Evolutionary conservation across 495 filamentous ascomycete species (phyloP), one percentile per base, ranked within the genome.

Genomic region (Antarctomyces pellizariae): DNA sequence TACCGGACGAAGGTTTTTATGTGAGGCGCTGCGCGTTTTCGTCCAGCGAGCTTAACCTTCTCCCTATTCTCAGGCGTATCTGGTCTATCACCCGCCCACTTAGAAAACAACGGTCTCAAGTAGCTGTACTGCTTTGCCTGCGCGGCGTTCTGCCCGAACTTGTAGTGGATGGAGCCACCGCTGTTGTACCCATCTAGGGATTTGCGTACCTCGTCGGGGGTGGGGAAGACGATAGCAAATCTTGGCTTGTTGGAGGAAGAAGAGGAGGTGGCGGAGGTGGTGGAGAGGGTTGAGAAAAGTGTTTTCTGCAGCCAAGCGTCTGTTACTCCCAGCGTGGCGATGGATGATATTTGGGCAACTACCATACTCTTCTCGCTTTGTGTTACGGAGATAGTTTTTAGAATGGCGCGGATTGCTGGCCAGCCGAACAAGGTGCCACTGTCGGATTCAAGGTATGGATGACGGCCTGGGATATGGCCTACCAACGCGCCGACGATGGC

Each of bases 1-100:
- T 71, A 89, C 3, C 77, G 66, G 24, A 84, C 67, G 33, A 86
- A 92, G 0, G 80, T 90, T 44, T 92, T 92, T 36, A 90, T 75
- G 41, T 92, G 82, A 0, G 82, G 82, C 2, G 82, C 80, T 3
- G 80, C 80, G n/a, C 64, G 57, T n/a, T 64, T 55, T 23, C 82
- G 57, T 7, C 71, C 64, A 11, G 41, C 35, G 14, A 16, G 18
- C n/a, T 7, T 19, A 10, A 19, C 24, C 12, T 1, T 24, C 25
- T 16, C 19, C n/a, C n/a, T n/a, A n/a, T n/a, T n/a, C n/a, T n/a
- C n/a, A n/a, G n/a, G n/a, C n/a, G 18, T 29, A 32, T 29, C 29
- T 32, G 31, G 25, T 12, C 48, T 52, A 23, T 62, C 51, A 2
- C 56, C 53, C 5, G 67, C 63, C 76, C 78, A 89, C 33, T 79